These are phyloP conservation scores for Phlyctochytrium bullatum DNA, from an alignment of 192 early-diverging fungal genomes.

Conservation along the genomic window DNA sequence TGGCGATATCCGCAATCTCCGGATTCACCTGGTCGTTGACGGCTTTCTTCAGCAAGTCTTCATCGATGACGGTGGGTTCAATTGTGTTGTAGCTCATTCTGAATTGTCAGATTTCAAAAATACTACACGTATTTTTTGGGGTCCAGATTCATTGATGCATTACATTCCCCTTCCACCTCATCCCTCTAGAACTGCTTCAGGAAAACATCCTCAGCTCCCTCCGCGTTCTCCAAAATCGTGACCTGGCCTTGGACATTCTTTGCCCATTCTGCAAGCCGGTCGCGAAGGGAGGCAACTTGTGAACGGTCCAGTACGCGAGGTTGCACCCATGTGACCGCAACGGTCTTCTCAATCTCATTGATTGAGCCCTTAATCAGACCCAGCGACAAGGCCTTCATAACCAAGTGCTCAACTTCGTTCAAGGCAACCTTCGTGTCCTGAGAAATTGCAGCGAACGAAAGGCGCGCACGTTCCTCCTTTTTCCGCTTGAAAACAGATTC, in stretches of 20 bases:
- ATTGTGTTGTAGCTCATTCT: conserved; percentile 43
- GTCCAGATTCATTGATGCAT: too few species aligned
- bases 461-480: conserved; percentile 67
- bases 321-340: conserved; percentile 92
- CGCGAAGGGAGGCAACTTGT: conserved; percentile 82
- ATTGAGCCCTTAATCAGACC: conserved; percentile 90
- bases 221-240: conserved; percentile 67
- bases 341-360: conserved; percentile 89
- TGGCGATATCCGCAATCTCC: conserved; percentile 60
- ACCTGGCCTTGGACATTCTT: conserved; percentile 75
- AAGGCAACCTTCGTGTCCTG: conserved; percentile 72
- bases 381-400: conserved; percentile 96
- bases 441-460: conserved; percentile 80
- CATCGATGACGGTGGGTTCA: conserved; percentile 65
- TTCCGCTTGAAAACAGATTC: conserved; percentile 87
- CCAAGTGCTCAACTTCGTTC: conserved; percentile 92
- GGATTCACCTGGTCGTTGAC: conserved; percentile 54
- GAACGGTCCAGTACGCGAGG: conserved; percentile 89
- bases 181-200: too few species aligned
- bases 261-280: conserved; percentile 84
- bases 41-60: conserved; percentile 56
- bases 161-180: too few species aligned
- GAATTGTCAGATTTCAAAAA: background rate
- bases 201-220: conserved; percentile 42
- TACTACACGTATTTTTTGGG: background rate